Evolutionary conservation across 371 early-diverging fungal species (phyloP).

Genomic region (Mucor irregularis): DNA sequence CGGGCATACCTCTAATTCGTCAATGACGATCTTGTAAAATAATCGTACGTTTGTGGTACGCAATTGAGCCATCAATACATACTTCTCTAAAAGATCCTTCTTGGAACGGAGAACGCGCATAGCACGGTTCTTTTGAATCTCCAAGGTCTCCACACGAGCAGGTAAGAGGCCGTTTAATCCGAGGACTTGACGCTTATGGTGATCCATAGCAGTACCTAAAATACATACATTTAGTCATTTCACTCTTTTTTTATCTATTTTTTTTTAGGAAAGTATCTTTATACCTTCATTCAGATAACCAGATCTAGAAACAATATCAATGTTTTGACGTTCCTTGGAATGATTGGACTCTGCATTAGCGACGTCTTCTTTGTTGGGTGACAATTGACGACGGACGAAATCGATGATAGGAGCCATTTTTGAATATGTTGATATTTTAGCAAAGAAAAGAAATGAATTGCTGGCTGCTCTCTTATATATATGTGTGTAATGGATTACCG

Average conservation of each 20-base stretch:
- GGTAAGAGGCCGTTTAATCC: slow-evolving; percentile 73
- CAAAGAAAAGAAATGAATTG: neutral
- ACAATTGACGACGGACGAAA: slow-evolving; percentile 7
- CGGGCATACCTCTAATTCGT: slow-evolving; percentile 68
- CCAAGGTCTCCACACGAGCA: slow-evolving; percentile 66
- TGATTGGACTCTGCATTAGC: too few species aligned
- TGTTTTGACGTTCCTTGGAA: neutral
- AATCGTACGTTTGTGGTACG: slow-evolving; percentile 76
- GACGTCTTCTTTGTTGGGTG: too few species aligned
- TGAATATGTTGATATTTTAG: neutral
- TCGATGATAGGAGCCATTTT: slow-evolving; percentile 8
- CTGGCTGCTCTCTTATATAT: neutral
- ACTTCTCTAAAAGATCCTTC: slow-evolving; percentile 70
- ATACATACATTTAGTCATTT: neutral
- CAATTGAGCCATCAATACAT: slow-evolving; percentile 78
- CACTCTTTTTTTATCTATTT: neutral
- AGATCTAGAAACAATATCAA: slow-evolving; percentile 11
- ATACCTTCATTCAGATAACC: slow-evolving; percentile 26
- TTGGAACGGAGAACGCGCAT: slow-evolving; percentile 67
- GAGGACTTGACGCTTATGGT: slow-evolving; percentile 29
- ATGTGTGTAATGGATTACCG: neutral
- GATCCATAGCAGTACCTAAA: slow-evolving; percentile 18
- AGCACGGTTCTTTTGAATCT: slow-evolving; percentile 75
- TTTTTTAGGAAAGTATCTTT: neutral
- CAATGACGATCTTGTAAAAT: slow-evolving; percentile 78